Conservation (phyloP, 129 eudicot genomes). For the Escallonia herrerae region DNA sequence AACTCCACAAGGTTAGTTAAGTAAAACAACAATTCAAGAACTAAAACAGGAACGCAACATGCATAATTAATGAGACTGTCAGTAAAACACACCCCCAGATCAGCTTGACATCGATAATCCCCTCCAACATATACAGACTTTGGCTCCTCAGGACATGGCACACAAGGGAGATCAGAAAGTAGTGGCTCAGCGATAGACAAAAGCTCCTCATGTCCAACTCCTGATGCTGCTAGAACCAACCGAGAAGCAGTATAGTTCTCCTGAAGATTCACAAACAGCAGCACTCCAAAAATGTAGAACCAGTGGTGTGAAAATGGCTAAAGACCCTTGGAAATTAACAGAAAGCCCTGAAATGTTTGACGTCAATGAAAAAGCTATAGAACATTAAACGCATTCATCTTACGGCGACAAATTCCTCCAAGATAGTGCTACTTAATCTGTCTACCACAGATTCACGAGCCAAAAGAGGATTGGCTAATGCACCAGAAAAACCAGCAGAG, state of each 20-base stretch:
- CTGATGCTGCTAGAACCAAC: slow-evolving; percentile 62
- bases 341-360: too few relatives aligned
- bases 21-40: neutral
- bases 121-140: slow-evolving; percentile 50
- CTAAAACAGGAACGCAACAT: neutral
- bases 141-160: slow-evolving; percentile 32
- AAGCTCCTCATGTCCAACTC: slow-evolving; percentile 59
- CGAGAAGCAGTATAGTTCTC: slow-evolving; percentile 59
- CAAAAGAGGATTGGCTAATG: slow-evolving; percentile 40
- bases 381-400: slow-evolving; percentile 8
- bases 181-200: slow-evolving; percentile 53
- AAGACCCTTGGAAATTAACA: neutral
- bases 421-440: slow-evolving; percentile 26
- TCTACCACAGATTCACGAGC: slow-evolving; percentile 39
- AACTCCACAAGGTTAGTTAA: neutral
- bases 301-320: neutral
- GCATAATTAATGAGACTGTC: neutral
- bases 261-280: slow-evolving; percentile 13
- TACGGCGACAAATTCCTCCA: slow-evolving; percentile 61
- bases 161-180: slow-evolving; percentile 46
- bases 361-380: too few relatives aligned
- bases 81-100: slow-evolving; percentile 36
- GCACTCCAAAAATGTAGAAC: neutral
- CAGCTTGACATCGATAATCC: slow-evolving; percentile 49
- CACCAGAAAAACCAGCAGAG: slow-evolving; percentile 38